A percentile compares a stretch with the other conserved stretches of the same genome.
These are phyloP conservation scores for Macrocybe gigantea DNA, from an alignment of 768 basidiomycete species.

Conservation along the genomic window DNA sequence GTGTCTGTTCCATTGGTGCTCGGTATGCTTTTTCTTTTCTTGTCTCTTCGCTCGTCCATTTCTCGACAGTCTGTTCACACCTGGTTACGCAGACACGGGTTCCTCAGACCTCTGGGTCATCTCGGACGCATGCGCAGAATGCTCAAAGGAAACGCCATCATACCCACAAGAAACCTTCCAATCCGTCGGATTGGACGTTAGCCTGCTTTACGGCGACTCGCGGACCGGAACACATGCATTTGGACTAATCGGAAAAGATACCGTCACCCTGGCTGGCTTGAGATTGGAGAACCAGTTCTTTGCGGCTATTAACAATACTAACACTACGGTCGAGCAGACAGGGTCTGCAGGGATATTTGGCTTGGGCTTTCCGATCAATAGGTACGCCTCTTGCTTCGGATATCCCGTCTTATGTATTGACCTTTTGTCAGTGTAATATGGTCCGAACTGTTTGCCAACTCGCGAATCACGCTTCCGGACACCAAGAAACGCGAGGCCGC, in stretches of 20 bases:
- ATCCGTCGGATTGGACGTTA: constrained; percentile 37
- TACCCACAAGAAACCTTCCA: constrained; percentile 50
- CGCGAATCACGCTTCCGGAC: no score
- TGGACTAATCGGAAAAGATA: constrained; percentile 59
- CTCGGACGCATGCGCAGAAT: constrained; percentile 48
- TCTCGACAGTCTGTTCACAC: neutral
- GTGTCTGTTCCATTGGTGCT: constrained; percentile 50
- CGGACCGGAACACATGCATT: constrained; percentile 60
- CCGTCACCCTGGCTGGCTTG: constrained; percentile 48
- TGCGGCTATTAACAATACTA: constrained; percentile 63
- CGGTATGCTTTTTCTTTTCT: constrained; percentile 31
- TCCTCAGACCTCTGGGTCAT: constrained; percentile 76
- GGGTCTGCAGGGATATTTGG: constrained; percentile 67
- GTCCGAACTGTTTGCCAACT: neutral
- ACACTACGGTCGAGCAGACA: constrained; percentile 52
- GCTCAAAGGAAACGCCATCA: constrained; percentile 30
- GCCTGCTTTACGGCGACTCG: constrained; percentile 67
- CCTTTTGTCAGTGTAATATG: constrained; percentile 4
- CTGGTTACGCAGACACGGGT: constrained; percentile 50
- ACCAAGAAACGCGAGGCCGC: neutral
- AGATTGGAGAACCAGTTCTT: constrained; percentile 48
- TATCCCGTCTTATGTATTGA: neutral
- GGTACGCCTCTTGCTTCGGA: constrained; percentile 28
- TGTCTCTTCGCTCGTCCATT: neutral
- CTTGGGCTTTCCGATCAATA: constrained; percentile 68